Evolutionary conservation across 23 red algal species (phyloP), one percentile per base, ranked within the genome.

Genomic region (Pyropia haitanensis): DNA sequence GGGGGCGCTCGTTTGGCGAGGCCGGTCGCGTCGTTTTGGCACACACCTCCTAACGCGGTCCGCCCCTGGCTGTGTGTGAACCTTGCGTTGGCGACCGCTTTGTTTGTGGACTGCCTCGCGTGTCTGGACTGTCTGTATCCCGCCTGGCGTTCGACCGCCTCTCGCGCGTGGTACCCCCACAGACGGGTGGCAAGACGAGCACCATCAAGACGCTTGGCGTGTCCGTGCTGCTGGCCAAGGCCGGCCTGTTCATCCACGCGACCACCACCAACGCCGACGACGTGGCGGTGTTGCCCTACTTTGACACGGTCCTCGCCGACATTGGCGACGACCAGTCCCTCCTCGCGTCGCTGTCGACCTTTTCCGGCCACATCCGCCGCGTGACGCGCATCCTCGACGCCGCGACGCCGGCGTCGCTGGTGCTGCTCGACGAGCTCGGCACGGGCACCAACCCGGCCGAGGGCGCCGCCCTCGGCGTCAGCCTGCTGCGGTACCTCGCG

Each of bases 301-400:
- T 98, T 54, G 86, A 98, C 65, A 31, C 22, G 16, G 82, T 98
- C 14, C 70, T 98, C 13, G 78, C 85, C 2, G 94, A 98, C 52
- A 91, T 98, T 54, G 94, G 94, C 51, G 94, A 98, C 53, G 86
- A 98, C 49, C 94, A 98, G 67, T 88, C 80, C 17, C 67, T 98
- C 1, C 61, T 80, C 6, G 79, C 91, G 50, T 90, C 85, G 0
- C 49, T 98, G 18, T 86, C 78, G 15, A 98, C 94, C 4, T 98
- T 98, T 71, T 90, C 84, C n/a, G 82, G 84, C 2, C 94, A 98
- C 58, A 68, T 98, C 5, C 49, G 58, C 29, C 71, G 94, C 59
- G 82, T 98, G 65, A 81, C 80, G 61, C 69, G 85, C 39, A 91
- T 98, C 53, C 19, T 90, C 32, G 60, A 75, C 13, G 27, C 48